Evolutionary conservation across 139 green algal species (phyloP).

Genomic region (Microglena sp.): DNA sequence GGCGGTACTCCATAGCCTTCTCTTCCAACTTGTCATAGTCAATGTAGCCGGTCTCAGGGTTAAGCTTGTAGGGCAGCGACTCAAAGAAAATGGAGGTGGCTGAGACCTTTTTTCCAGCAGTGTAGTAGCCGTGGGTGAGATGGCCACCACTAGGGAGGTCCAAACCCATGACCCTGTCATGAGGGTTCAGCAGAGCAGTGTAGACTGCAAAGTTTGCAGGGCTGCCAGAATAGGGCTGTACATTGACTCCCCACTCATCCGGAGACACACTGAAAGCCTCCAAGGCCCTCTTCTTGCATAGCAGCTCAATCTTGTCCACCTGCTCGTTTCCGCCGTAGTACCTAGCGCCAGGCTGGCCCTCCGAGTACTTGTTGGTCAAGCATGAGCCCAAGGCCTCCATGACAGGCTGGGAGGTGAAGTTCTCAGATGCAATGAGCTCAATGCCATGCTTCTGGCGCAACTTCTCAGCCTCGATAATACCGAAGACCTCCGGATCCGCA

Average conservation of each 20-base stretch:
- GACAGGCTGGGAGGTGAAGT: slow-evolving; percentile 89
- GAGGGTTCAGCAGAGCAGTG: slow-evolving; percentile 91
- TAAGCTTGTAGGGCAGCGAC: slow-evolving; percentile 87
- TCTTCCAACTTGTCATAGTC: slow-evolving; percentile 87
- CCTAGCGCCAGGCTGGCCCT: slow-evolving; percentile 83
- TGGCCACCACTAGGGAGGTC: slow-evolving; percentile 95
- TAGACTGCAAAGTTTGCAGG: slow-evolving; percentile 99
- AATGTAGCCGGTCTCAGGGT: slow-evolving; percentile 82
- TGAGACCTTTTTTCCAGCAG: slow-evolving; percentile 92
- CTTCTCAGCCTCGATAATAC: slow-evolving; percentile 92
- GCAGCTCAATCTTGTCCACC: slow-evolving; percentile 70
- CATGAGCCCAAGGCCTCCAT: slow-evolving; percentile 92
- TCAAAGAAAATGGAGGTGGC: slow-evolving; percentile 97
- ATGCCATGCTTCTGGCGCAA: slow-evolving; percentile 86
- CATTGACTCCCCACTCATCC: slow-evolving; percentile 89
- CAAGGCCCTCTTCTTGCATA: slow-evolving; percentile 76
- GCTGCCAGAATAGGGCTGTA: slow-evolving; percentile 91
- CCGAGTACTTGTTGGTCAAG: slow-evolving; percentile 98
- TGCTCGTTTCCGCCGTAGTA: slow-evolving; percentile 98
- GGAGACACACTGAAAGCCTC: slow-evolving; percentile 77
- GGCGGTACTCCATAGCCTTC: slow-evolving; percentile 64
- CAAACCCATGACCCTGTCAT: slow-evolving; percentile 97
- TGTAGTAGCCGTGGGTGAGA: slow-evolving; percentile 95
- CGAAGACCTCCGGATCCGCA: slow-evolving; percentile 83
- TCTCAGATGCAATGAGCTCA: slow-evolving; percentile 96